Percentiles rank a stretch among this genome's conserved stretches.
Evolutionary conservation across 139 green algal species (phyloP).

Genomic region (Raphidocelis subcapitata): DNA sequence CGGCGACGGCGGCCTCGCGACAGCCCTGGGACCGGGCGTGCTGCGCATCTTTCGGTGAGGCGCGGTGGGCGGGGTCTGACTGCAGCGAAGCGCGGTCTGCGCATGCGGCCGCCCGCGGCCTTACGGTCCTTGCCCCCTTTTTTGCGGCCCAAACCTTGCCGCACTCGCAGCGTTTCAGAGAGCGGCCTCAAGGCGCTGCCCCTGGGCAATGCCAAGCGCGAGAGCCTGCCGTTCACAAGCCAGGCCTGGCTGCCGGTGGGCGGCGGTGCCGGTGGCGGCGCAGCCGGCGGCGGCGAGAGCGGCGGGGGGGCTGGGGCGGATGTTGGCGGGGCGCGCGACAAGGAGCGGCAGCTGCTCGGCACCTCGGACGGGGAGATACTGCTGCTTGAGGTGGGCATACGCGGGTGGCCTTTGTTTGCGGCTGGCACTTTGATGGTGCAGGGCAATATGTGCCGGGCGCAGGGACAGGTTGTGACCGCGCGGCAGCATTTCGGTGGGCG

Average conservation of each 20-base stretch:
- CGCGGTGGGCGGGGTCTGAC: too few relatives aligned
- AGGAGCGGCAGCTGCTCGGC: slow-evolving; percentile 75
- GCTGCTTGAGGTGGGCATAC: slow-evolving; percentile 60
- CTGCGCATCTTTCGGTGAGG: slow-evolving; percentile 62
- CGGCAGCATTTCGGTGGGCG: too few relatives aligned
- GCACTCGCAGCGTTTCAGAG: slow-evolving; percentile 10
- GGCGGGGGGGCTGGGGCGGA: not conserved
- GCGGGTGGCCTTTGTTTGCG: too few relatives aligned
- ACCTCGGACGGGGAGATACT: slow-evolving; percentile 79
- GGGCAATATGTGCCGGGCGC: too few relatives aligned
- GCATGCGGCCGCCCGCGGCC: too few relatives aligned
- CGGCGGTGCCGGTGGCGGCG: not conserved
- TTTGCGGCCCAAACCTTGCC: too few relatives aligned
- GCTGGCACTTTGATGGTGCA: too few relatives aligned
- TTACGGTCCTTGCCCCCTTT: slow-evolving; percentile 33
- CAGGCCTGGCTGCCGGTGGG: slow-evolving; percentile 61
- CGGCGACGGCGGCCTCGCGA: slow-evolving; percentile 46
- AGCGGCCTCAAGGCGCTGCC: slow-evolving; percentile 46
- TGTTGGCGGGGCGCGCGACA: slow-evolving; percentile 5
- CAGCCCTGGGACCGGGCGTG: slow-evolving; percentile 56
- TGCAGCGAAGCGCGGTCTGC: too few relatives aligned
- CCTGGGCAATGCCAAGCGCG: slow-evolving; percentile 25
- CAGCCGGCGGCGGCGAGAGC: not conserved
- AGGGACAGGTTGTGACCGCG: too few relatives aligned
- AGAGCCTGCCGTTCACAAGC: slow-evolving; percentile 54